phyloP scores from a whole-genome alignment of 352 stramenopile genomes.

The Phytophthora chlamydospora region DNA sequence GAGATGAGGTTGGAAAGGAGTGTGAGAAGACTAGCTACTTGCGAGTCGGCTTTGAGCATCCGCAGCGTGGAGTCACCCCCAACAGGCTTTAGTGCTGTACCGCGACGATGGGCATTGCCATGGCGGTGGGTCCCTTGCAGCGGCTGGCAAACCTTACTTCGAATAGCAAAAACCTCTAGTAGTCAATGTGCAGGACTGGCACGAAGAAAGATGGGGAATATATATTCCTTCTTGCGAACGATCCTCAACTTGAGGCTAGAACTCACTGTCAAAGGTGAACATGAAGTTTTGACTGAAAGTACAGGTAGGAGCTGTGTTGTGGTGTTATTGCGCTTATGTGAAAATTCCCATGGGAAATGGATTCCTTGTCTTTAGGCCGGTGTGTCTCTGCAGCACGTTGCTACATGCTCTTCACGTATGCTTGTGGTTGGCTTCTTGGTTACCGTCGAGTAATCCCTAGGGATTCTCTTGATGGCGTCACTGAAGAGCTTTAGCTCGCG shows the following conservation, averaged over 20 bases:
- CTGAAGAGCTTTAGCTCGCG: slow-evolving; percentile 4
- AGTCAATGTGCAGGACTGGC: slow-evolving; percentile 63
- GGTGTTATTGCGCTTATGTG: no score
- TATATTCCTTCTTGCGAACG: no score
- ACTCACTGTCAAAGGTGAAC: no score
- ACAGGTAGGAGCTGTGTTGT: no score
- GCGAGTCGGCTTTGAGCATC: slow-evolving; percentile 79
- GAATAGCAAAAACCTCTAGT: slow-evolving; percentile 58
- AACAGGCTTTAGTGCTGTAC: slow-evolving; percentile 90
- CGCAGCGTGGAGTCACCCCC: slow-evolving; percentile 83
- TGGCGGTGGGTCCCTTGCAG: slow-evolving; percentile 73
- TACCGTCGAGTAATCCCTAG: no score
- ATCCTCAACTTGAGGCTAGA: no score
- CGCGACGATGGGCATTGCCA: slow-evolving; percentile 79
- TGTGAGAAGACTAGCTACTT: slow-evolving; percentile 39
- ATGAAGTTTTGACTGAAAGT: no score
- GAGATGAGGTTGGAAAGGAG: slow-evolving; percentile 5
- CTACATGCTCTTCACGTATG: no score
- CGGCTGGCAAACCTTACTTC: slow-evolving; percentile 70
- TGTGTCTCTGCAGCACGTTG: no score
- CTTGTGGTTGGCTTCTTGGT: no score
- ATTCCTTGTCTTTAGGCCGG: no score
- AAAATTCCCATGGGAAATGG: no score
- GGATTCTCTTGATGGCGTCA: slow-evolving; percentile 2
- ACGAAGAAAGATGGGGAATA: slow-evolving; percentile 1